Conservation (phyloP, 2,329 filamentous ascomycete species). For the Cadophora luteo-olivacea region DNA sequence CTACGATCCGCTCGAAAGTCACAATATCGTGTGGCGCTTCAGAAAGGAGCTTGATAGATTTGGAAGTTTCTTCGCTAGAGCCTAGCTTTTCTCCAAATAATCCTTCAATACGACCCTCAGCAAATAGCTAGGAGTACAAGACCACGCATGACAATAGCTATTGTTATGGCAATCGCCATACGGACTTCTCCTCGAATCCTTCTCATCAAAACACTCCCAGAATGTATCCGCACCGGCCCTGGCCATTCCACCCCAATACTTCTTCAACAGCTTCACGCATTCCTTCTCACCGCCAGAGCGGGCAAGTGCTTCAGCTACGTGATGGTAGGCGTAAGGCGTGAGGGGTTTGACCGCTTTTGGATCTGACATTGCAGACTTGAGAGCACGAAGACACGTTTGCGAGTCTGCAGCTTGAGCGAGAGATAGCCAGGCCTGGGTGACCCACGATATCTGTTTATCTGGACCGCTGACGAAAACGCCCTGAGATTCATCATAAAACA, state of each 20-base stretch:
- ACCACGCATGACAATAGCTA: conserved; percentile 47
- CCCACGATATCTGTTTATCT: conserved; percentile 41
- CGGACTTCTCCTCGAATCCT: conserved; percentile 42
- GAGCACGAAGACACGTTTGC: conserved; percentile 32
- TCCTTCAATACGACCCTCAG: conserved; percentile 37
- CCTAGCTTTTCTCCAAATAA: conserved; percentile 3
- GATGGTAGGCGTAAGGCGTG: conserved; percentile 44
- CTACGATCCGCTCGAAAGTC: no score
- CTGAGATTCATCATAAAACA: conserved; percentile 34
- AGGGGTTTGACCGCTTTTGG: conserved; percentile 42
- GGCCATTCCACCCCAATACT: conserved; percentile 47
- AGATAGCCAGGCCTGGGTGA: conserved; percentile 45
- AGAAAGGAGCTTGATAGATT: not conserved
- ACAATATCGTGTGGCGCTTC: no score
- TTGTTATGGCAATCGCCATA: conserved; percentile 46
- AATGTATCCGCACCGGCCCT: conserved; percentile 45
- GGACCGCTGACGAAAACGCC: conserved; percentile 42
- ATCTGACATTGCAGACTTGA: conserved; percentile 39
- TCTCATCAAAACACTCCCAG: conserved; percentile 45
- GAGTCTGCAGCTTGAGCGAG: conserved; percentile 39
- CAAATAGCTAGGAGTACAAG: conserved; percentile 44
- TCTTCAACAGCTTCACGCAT: conserved; percentile 42
- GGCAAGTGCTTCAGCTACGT: conserved; percentile 43
- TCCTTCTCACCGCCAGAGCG: conserved; percentile 39
- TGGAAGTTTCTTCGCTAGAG: no score